Base-by-base conservation (phyloP, 306 rosid genomes). In the Inga leiocalycina region DNA sequence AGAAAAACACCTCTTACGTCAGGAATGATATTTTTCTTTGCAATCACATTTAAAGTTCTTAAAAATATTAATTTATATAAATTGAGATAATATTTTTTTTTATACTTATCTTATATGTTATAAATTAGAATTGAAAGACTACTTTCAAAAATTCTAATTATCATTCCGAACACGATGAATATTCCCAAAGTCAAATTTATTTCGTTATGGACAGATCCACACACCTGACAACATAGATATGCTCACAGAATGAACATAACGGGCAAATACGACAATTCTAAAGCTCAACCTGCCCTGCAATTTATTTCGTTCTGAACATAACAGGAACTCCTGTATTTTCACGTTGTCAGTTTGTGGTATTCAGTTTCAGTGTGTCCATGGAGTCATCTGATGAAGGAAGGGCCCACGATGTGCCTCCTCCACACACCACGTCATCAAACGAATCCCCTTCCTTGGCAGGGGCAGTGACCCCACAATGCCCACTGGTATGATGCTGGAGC, bases 381-480 rank as follows among this genome's bases (percentile, higher is more conserved):
- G 27, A 0, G 16, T 78, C 76, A 87, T 76, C 46, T 82, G 84
- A 80, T 78, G 32, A 12, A 92, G 79, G 84, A 94, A 92, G 70
- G 84, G 74, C 69, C 32, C 76, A 3, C 86, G 88, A 84, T 91
- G 94, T 0, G 45, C 43, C 56, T 89, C 82, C 72, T 90, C 83
- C 30, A 92, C 89, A 16, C 95, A 89, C 98, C 97, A 94, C 0
- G 94, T 94, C 90, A 91, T 84, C 85, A 92, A 75, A 37, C 97
- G 90, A 75, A 90, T 75, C 43, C 98, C 97, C 57, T 79, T 87
- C 37, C 37, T 70, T 0, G 94, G 94, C 9, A 76, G 80, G 3
- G 93, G 93, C 43, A 85, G 24, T 2, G 80, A 90, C 15, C 93
- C 91, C 80, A 94, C 64, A 57, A 92, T 86, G 10, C 86, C 97